Percentiles rank a stretch among this genome's conserved stretches.
These are phyloP conservation scores for Triticum dicoccoides DNA, from an alignment of 176 grass and related monocot genomes.

Conservation along the genomic window DNA sequence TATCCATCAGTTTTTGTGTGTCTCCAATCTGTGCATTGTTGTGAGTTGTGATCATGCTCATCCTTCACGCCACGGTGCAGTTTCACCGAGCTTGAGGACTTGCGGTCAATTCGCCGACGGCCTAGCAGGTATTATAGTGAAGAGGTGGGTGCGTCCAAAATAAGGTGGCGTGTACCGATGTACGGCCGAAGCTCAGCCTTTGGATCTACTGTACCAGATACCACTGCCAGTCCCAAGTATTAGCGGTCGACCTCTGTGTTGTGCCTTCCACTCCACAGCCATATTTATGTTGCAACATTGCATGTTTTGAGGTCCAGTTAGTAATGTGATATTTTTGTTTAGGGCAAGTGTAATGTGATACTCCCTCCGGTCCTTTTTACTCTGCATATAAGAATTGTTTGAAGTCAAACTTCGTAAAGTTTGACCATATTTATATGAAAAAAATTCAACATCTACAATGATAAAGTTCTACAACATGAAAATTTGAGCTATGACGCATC, in stretches of 20 bases:
- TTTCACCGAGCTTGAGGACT: not conserved
- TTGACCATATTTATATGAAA: no score
- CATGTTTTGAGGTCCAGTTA: not conserved
- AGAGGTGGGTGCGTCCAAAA: not conserved
- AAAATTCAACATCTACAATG: no score
- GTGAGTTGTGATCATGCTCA: not conserved
- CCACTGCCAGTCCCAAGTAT: not conserved
- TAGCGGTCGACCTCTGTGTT: not conserved
- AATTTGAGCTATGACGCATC: no score
- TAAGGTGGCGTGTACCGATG: not conserved
- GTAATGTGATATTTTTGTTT: not conserved
- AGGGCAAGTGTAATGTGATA: not conserved
- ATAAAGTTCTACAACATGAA: no score
- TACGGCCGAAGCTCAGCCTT: not conserved
- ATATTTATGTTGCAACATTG: not conserved
- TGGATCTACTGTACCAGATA: not conserved
- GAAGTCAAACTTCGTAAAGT: no score
- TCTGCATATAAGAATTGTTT: no score
- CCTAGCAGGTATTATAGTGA: not conserved
- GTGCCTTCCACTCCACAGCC: not conserved
- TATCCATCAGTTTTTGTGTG: not conserved
- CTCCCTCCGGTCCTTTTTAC: no score
- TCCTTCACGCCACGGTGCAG: not conserved
- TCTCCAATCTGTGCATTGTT: not conserved
- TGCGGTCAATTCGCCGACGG: not conserved